Conservation (phyloP, 768 basidiomycete genomes). For the Amanita exitialis region DNA sequence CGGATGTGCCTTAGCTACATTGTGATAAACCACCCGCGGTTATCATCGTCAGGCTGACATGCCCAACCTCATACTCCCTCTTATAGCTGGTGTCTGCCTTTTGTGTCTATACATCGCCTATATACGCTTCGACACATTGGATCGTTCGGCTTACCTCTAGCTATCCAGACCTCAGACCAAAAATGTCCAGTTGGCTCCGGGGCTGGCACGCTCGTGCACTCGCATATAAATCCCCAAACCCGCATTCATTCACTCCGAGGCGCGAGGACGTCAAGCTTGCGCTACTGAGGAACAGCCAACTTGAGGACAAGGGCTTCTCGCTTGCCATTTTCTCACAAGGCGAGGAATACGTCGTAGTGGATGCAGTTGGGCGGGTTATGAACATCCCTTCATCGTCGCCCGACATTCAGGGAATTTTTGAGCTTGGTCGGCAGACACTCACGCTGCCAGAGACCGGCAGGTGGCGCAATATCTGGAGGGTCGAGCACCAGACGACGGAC, state of each 20-base stretch:
- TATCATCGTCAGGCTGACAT: too few species aligned
- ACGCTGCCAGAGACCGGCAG: constrained; percentile 16
- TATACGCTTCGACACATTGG: too few species aligned
- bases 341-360: constrained; percentile 17
- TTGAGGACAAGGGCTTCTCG: constrained; percentile 25
- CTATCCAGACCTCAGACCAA: not conserved
- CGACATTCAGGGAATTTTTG: constrained; percentile 19
- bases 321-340: constrained; percentile 22
- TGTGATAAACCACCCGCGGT: too few species aligned
- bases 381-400: constrained; percentile 11
- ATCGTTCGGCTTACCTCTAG: too few species aligned
- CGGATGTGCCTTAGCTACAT: too few species aligned
- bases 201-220: constrained; percentile 21
- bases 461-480: constrained; percentile 26
- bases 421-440: constrained; percentile 13
- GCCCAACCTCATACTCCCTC: too few species aligned
- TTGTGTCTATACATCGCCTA: too few species aligned
- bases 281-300: constrained; percentile 22
- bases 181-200: constrained; percentile 9
- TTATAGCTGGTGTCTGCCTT: too few species aligned
- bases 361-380: constrained; percentile 20
- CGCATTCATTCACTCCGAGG: constrained; percentile 16
- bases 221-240: constrained; percentile 16
- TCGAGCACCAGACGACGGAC: constrained; percentile 20
- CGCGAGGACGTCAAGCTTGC: constrained; percentile 18